Conservation (phyloP, 164 flowering plant species). For the Vitis rupestris region DNA sequence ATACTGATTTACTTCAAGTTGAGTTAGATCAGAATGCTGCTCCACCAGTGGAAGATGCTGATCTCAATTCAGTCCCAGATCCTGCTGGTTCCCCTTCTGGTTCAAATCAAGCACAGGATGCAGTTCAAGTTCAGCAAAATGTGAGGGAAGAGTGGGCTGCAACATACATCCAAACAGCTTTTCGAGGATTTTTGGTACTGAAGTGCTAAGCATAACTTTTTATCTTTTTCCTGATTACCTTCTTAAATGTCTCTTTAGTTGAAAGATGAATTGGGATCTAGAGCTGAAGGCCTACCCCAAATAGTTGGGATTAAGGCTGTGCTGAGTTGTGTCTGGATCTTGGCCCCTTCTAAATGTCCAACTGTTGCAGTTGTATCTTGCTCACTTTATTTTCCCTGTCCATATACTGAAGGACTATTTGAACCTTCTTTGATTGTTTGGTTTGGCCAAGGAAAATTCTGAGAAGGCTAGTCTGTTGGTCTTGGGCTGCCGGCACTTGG, state of each 20-base stretch:
- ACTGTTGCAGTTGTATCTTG: background rate
- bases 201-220: background rate
- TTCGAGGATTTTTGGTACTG: conserved; percentile 90
- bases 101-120: conserved; percentile 41
- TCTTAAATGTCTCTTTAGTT: background rate
- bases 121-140: conserved; percentile 32
- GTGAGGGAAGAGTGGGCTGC: conserved; percentile 78
- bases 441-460: too few relatives aligned
- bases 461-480: too few relatives aligned
- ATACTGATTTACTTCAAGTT: conserved; percentile 32
- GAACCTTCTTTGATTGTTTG: too few relatives aligned
- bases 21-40: conserved; percentile 32
- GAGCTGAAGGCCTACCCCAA: background rate
- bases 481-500: too few relatives aligned
- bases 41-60: conserved; percentile 32
- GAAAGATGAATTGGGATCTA: background rate
- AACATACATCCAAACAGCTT: conserved; percentile 77
- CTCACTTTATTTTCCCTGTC: background rate
- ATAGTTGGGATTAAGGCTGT: too few relatives aligned
- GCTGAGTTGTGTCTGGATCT: too few relatives aligned
- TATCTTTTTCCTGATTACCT: background rate
- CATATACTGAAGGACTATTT: background rate
- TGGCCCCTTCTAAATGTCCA: background rate
- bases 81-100: conserved; percentile 34
- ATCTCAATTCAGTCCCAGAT: conserved; percentile 29